A percentile compares a stretch with the other conserved stretches of the same genome.
phyloP scores from a whole-genome alignment of 2,329 filamentous ascomycete genomes.

The Dactylella cylindrospora region DNA sequence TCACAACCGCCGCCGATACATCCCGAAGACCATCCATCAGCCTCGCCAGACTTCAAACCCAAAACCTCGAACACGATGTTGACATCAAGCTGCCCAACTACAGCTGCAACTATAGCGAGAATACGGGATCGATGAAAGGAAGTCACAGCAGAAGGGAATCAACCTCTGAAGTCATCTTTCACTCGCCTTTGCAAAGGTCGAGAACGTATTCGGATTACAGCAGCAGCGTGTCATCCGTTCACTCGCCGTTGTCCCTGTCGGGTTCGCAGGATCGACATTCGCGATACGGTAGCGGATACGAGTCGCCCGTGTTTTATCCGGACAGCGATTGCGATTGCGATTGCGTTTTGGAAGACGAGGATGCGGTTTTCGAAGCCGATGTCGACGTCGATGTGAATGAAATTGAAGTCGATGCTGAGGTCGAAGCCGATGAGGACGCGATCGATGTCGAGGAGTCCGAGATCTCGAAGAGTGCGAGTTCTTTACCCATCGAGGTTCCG shows the following conservation, averaged over 20 bases:
- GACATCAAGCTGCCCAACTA: slow-evolving; percentile 39
- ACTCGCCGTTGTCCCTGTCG: slow-evolving; percentile 6
- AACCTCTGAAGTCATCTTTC: slow-evolving; percentile 36
- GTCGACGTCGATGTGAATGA: too few relatives aligned
- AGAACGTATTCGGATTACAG: slow-evolving; percentile 26
- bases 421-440: too few relatives aligned
- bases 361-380: too few relatives aligned
- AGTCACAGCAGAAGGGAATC: slow-evolving; percentile 30
- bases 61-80: slow-evolving; percentile 11
- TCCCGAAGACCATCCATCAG: slow-evolving; percentile 36
- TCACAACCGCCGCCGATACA: slow-evolving; percentile 41
- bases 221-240: slow-evolving; percentile 3
- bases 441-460: slow-evolving; percentile 14
- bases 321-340: slow-evolving; percentile 40
- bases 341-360: slow-evolving; percentile 17
- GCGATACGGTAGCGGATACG: slow-evolving; percentile 37
- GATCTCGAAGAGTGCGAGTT: slow-evolving; percentile 28
- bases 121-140: too few relatives aligned
- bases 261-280: slow-evolving; percentile 2
- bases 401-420: too few relatives aligned
- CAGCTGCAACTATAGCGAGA: too few relatives aligned
- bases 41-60: slow-evolving; percentile 25
- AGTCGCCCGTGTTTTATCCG: slow-evolving; percentile 37
- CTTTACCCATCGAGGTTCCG: slow-evolving; percentile 33
- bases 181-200: slow-evolving; percentile 26